A percentile compares a stretch with the other conserved stretches of the same genome.
These are phyloP conservation scores for Talaromyces sp. DNA, from an alignment of 2,329 filamentous ascomycete genomes.

Conservation along the genomic window DNA sequence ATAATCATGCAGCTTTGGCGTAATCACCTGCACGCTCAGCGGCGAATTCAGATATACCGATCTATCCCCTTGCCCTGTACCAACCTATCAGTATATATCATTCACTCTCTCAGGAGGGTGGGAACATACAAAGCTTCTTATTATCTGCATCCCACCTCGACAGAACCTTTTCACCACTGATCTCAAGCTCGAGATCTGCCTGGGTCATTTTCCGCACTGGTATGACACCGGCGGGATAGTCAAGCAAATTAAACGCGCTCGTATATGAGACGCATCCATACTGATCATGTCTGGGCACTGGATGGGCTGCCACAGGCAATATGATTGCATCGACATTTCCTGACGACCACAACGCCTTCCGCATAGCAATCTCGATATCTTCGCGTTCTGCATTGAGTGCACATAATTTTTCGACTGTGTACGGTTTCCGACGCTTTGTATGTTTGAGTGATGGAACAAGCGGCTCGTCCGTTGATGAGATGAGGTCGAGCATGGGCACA, in stretches of 20 bases:
- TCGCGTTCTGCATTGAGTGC: constrained; percentile 53
- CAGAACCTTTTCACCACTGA: constrained; percentile 43
- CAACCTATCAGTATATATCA: constrained; percentile 25
- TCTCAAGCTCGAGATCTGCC: constrained; percentile 45
- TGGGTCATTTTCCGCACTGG: constrained; percentile 52
- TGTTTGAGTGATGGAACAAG: constrained; percentile 59
- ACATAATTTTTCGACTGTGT: constrained; percentile 49
- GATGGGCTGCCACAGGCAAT: constrained; percentile 62
- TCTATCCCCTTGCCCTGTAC: constrained; percentile 50
- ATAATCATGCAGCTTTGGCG: constrained; percentile 54
- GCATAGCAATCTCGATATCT: constrained; percentile 54
- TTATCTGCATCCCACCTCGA: constrained; percentile 61
- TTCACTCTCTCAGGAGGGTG: background rate
- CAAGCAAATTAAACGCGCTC: constrained; percentile 58
- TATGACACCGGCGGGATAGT: constrained; percentile 58
- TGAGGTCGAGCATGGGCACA: constrained; percentile 54
- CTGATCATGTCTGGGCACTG: constrained; percentile 59
- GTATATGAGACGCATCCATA: constrained; percentile 64
- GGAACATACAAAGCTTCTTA: constrained; percentile 52
- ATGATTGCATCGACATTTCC: constrained; percentile 57
- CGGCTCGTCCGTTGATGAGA: constrained; percentile 56
- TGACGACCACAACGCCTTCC: constrained; percentile 54
- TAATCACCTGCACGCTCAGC: constrained; percentile 57
- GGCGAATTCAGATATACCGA: constrained; percentile 54
- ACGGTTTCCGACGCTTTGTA: constrained; percentile 49